Percentiles rank a stretch among this genome's conserved stretches.
Conservation (phyloP, 2,329 filamentous ascomycete genomes). For the Aspergillus thermomutatus region DNA sequence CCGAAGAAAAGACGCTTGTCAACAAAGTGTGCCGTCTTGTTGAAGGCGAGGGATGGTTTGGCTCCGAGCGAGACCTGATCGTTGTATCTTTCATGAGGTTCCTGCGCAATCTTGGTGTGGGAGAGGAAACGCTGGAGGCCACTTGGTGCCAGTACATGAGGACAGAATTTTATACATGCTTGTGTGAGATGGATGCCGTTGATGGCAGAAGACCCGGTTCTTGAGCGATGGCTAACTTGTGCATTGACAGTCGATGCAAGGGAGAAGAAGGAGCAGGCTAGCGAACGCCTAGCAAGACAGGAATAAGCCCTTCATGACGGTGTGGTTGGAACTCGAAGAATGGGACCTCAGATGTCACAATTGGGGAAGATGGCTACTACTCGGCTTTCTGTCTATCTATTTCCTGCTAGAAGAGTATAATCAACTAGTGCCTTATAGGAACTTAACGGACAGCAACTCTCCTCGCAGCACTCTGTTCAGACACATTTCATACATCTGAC, state of each 20-base stretch:
- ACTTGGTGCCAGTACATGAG: background rate
- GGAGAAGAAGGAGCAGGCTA: background rate
- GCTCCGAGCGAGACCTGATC: background rate
- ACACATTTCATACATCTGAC: background rate
- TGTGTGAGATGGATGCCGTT: background rate
- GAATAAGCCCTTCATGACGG: background rate
- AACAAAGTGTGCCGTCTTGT: accelerated
- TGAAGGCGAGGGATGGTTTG: background rate
- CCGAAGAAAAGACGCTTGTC: background rate
- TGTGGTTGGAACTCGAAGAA: no score
- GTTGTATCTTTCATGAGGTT: background rate
- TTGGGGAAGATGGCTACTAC: background rate
- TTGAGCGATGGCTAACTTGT: background rate
- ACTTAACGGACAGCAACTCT: no score
- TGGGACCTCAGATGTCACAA: no score
- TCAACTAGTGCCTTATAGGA: no score
- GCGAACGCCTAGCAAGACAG: background rate
- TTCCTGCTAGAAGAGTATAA: no score
- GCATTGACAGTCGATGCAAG: background rate
- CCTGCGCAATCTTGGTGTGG: background rate
- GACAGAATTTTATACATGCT: background rate
- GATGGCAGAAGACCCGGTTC: no score
- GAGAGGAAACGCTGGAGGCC: background rate
- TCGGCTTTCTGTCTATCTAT: background rate
- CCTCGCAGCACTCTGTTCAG: no score